Percentiles rank a stretch among this genome's conserved stretches.
These are phyloP conservation scores for Diaporthe vexans DNA, from an alignment of 2,329 filamentous ascomycete genomes.

Conservation along the genomic window DNA sequence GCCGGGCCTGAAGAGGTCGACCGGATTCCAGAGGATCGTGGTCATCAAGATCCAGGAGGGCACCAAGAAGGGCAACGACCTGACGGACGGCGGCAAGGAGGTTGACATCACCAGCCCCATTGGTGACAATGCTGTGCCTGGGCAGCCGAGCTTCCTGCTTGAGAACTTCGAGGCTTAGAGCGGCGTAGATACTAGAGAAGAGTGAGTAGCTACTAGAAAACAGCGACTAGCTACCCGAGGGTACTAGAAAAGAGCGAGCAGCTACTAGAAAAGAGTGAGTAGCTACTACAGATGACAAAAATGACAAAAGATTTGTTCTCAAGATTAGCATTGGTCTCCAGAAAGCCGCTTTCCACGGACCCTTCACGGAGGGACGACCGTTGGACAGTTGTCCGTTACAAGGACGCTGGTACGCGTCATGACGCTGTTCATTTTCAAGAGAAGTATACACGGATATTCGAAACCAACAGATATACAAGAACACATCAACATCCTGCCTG, in stretches of 20 bases:
- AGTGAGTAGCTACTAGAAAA: not conserved
- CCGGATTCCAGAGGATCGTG: slow-evolving; percentile 73
- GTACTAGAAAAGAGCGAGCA: not conserved
- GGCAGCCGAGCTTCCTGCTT: slow-evolving; percentile 85
- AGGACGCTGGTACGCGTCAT: too few relatives aligned
- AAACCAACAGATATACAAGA: slow-evolving; percentile 12
- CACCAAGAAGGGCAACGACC: slow-evolving; percentile 72
- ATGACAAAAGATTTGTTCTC: not conserved
- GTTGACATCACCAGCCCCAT: slow-evolving; percentile 70
- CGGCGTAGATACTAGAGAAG: not conserved
- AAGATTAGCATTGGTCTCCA: too few relatives aligned
- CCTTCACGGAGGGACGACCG: not conserved
- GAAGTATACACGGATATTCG: slow-evolving; percentile 3
- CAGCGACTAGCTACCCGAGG: too few relatives aligned
- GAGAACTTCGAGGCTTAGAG: slow-evolving; percentile 75
- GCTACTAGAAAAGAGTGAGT: slow-evolving; percentile 1
- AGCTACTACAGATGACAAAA: not conserved
- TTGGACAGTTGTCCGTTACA: not conserved
- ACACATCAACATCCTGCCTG: not conserved
- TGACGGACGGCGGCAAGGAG: slow-evolving; percentile 64
- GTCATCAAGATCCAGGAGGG: slow-evolving; percentile 80
- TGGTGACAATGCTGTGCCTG: slow-evolving; percentile 85
- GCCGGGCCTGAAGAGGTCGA: slow-evolving; percentile 81
- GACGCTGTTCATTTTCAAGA: not conserved
- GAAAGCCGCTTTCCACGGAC: too few relatives aligned